Conservation (phyloP, 352 stramenopile species). For the Phytophthora foliorum region DNA sequence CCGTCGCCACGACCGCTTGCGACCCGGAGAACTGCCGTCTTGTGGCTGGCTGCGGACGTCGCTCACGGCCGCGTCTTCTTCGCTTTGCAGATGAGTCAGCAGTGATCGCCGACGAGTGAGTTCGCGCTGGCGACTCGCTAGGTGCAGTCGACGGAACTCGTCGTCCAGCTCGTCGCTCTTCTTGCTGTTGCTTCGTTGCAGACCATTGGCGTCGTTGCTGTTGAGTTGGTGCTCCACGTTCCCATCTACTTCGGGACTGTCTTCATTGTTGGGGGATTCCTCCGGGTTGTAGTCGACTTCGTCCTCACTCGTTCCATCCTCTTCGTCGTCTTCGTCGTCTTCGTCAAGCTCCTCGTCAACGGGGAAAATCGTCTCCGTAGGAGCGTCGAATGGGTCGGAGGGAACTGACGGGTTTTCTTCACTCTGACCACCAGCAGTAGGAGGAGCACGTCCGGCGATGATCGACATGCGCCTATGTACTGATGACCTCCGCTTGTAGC, state of each 20-base stretch:
- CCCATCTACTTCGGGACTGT: slow-evolving; percentile 10
- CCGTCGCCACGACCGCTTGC: background rate
- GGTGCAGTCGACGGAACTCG: slow-evolving; percentile 25
- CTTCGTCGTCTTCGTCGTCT: slow-evolving; percentile 13
- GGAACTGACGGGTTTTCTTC: background rate
- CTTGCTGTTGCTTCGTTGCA: background rate
- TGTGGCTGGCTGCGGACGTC: background rate
- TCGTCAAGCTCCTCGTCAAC: slow-evolving; percentile 25
- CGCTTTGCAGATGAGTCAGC: slow-evolving; percentile 20
- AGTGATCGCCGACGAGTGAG: slow-evolving; percentile 5
- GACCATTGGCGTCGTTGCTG: background rate
- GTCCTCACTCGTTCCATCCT: background rate
- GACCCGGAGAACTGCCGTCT: background rate
- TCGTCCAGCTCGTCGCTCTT: slow-evolving; percentile 24
- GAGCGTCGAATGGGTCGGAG: background rate
- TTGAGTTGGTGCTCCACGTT: background rate
- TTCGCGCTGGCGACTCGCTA: slow-evolving; percentile 26
- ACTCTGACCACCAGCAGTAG: background rate
- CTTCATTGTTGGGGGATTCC: slow-evolving; percentile 15
- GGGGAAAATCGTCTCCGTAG: slow-evolving; percentile 5
- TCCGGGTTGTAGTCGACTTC: slow-evolving; percentile 3
- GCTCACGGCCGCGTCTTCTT: slow-evolving; percentile 13
- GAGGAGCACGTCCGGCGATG: slow-evolving; percentile 26
- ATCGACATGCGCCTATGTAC: slow-evolving; percentile 37
- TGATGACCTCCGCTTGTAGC: slow-evolving; percentile 13